These are phyloP conservation scores for Hibiscus syriacus DNA, from an alignment of 345 rosid genomes.

Conservation along the genomic window DNA sequence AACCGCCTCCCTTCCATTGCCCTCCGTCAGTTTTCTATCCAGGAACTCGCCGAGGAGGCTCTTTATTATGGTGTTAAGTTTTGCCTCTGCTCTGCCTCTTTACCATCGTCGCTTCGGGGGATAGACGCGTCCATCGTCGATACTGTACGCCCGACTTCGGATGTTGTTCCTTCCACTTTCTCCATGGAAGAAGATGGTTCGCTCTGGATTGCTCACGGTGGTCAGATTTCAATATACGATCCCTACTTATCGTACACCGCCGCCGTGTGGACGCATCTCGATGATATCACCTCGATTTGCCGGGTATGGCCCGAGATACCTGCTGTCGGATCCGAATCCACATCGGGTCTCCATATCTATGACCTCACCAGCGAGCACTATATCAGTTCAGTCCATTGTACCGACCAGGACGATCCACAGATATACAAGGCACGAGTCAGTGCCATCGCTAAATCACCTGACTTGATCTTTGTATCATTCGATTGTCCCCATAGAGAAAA, in stretches of 20 bases:
- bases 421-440: slow-evolving; percentile 64
- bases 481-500: slow-evolving; percentile 82
- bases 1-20: slow-evolving; percentile 59
- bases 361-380: slow-evolving; percentile 51
- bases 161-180: slow-evolving; percentile 58
- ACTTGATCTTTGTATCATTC: slow-evolving; percentile 58
- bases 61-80: slow-evolving; percentile 77
- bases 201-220: slow-evolving; percentile 85
- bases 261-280: slow-evolving; percentile 78
- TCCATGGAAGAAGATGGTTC: slow-evolving; percentile 66
- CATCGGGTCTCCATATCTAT: slow-evolving; percentile 81
- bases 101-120: slow-evolving; percentile 59
- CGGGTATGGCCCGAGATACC: slow-evolving; percentile 59
- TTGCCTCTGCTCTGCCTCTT: slow-evolving; percentile 47
- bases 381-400: slow-evolving; percentile 68
- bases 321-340: slow-evolving; percentile 56
- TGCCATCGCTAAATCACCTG: slow-evolving; percentile 51
- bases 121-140: slow-evolving; percentile 63
- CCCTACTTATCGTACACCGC: slow-evolving; percentile 51
- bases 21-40: slow-evolving; percentile 48
- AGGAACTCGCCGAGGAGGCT: slow-evolving; percentile 87
- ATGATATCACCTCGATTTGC: slow-evolving; percentile 52
- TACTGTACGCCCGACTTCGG: slow-evolving; percentile 61
- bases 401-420: slow-evolving; percentile 73
- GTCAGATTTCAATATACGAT: slow-evolving; percentile 79